These are phyloP conservation scores for Colletotrichum cordylinicola DNA, from an alignment of 2,329 filamentous ascomycete species.

Conservation along the genomic window DNA sequence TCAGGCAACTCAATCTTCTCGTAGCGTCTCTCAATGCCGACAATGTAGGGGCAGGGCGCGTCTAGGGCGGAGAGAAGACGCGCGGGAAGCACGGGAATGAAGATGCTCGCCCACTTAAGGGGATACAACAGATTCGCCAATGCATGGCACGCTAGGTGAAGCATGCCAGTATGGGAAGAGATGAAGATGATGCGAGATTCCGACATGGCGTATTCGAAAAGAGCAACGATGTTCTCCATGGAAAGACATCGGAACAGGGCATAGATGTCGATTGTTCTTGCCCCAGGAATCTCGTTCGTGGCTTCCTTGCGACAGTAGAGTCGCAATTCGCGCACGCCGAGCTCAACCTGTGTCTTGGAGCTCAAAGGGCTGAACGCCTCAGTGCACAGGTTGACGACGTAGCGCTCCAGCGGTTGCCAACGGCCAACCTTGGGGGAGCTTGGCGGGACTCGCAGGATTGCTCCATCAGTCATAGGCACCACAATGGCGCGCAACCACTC, in stretches of 20 bases:
- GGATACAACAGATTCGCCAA: constrained; percentile 86
- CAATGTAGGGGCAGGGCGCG: constrained; percentile 95
- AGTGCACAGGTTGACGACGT: constrained; percentile 95
- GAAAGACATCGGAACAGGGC: constrained; percentile 90
- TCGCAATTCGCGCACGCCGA: constrained; percentile 86
- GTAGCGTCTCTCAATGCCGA: constrained; percentile 93
- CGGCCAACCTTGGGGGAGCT: constrained; percentile 90
- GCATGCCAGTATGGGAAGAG: constrained; percentile 95
- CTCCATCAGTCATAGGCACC: constrained; percentile 95
- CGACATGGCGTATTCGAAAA: constrained; percentile 91
- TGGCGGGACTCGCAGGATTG: constrained; percentile 79
- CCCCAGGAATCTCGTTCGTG: constrained; percentile 89
- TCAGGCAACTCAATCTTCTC: constrained; percentile 86
- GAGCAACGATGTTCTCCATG: constrained; percentile 87
- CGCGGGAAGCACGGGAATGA: constrained; percentile 89
- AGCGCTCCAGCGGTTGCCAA: constrained; percentile 96
- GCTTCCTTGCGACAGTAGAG: constrained; percentile 95
- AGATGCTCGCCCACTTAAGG: constrained; percentile 90
- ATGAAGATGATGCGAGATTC: constrained; percentile 96
- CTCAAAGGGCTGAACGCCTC: constrained; percentile 91
- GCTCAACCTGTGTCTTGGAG: constrained; percentile 94
- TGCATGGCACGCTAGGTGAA: constrained; percentile 91
- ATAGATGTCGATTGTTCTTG: constrained; percentile 90
- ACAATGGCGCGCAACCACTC: constrained; percentile 94
- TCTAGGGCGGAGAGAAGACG: constrained; percentile 89